phyloP scores from a whole-genome alignment of 2,329 filamentous ascomycete genomes.

The Septoria petroselini region DNA sequence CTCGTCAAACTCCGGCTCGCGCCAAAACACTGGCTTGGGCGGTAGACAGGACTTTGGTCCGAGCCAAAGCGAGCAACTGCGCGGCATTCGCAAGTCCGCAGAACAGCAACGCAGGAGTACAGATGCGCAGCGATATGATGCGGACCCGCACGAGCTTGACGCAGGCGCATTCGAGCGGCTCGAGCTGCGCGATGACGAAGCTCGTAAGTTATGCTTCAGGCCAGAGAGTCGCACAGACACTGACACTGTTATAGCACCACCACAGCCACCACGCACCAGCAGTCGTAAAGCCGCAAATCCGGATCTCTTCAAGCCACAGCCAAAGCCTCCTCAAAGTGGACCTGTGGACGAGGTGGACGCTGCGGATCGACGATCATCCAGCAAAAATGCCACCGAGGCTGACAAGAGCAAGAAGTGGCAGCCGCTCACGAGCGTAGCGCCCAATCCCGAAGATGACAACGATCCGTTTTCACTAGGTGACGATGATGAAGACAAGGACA shows the following conservation, averaged over 20 bases:
- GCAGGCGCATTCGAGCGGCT: constrained; percentile 74
- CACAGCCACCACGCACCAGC: constrained; percentile 49
- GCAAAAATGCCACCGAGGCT: constrained; percentile 34
- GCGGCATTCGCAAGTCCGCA: constrained; percentile 38
- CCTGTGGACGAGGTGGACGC: constrained; percentile 76
- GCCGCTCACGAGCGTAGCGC: constrained; percentile 80
- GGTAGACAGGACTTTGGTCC: constrained; percentile 39
- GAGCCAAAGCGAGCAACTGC: constrained; percentile 41
- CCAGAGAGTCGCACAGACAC: constrained; percentile 4
- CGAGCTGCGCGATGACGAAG: constrained; percentile 61
- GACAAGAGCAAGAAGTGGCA: constrained; percentile 93
- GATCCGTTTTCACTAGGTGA: constrained; percentile 96
- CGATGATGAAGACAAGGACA: constrained; percentile 66
- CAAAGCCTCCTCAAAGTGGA: constrained; percentile 54
- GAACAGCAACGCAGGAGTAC: constrained; percentile 60
- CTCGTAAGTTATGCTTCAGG: constrained; percentile 38
- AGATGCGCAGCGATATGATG: constrained; percentile 90
- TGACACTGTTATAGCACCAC: constrained; percentile 48
- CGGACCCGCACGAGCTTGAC: constrained; percentile 82
- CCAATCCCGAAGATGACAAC: constrained; percentile 80
- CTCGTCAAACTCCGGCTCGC: constrained; percentile 27
- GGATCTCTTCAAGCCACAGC: constrained; percentile 71
- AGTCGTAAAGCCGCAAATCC: constrained; percentile 70
- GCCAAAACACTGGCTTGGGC: constrained; percentile 34
- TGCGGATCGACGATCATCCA: constrained; percentile 55